Percentiles rank a stretch among this genome's conserved stretches.
phyloP scores from a whole-genome alignment of 2,329 filamentous ascomycete genomes.

The Nemania bipapillata region DNA sequence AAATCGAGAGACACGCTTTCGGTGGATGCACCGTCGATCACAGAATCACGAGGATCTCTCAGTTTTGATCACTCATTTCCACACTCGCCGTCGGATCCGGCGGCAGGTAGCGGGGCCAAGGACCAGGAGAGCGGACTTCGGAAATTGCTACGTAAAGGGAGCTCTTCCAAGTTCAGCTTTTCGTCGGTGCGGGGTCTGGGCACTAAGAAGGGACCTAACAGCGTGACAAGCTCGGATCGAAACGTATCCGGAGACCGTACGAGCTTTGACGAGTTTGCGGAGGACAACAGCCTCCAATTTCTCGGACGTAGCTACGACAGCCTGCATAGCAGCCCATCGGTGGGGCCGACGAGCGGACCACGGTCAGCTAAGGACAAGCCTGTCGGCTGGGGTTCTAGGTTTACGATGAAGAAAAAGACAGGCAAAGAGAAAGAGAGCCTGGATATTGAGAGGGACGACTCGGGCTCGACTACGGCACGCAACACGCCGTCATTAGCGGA shows the following conservation, averaged over 20 bases:
- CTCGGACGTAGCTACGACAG: conserved; percentile 67
- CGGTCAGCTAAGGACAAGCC: conserved; percentile 58
- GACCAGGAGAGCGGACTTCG: conserved; percentile 68
- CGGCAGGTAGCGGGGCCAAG: conserved; percentile 56
- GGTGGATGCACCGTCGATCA: conserved; percentile 68
- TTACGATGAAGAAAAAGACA: conserved; percentile 68
- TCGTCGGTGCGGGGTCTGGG: conserved; percentile 61
- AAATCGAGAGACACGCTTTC: conserved; percentile 68
- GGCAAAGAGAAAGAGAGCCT: conserved; percentile 67
- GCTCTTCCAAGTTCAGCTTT: conserved; percentile 72
- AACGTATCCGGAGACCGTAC: conserved; percentile 66
- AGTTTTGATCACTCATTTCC: conserved; percentile 66
- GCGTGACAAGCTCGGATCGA: conserved; percentile 67
- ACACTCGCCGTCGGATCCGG: conserved; percentile 67
- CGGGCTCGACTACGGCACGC: conserved; percentile 39
- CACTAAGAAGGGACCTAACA: conserved; percentile 69
- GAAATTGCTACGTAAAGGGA: conserved; percentile 73
- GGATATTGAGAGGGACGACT: conserved; percentile 60
- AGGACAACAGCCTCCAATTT: conserved; percentile 52
- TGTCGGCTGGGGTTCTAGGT: conserved; percentile 61
- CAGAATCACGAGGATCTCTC: conserved; percentile 70
- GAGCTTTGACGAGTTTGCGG: conserved; percentile 67
- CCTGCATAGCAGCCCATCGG: conserved; percentile 65
- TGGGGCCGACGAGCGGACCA: conserved; percentile 63
- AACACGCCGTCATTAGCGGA: conserved; percentile 40